Evolutionary conservation across 2,329 filamentous ascomycete genomes (phyloP).

Genomic region (Colletotrichum brevisporum): DNA sequence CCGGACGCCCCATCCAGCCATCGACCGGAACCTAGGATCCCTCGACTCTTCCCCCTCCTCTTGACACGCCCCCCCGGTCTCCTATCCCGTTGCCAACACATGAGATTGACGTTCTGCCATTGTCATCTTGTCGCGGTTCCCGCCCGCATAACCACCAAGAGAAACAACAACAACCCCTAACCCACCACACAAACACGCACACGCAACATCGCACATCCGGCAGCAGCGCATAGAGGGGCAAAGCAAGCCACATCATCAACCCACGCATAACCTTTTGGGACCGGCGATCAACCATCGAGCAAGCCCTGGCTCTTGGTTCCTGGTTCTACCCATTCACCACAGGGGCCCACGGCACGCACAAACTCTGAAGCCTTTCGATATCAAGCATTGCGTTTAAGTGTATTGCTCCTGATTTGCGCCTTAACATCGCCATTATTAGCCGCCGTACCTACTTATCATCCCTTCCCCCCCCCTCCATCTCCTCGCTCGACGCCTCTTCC

Average conservation of each 20-base stretch:
- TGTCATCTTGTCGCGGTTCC: constrained; percentile 27
- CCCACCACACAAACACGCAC: constrained; percentile 21
- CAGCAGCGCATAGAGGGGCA: constrained; percentile 16
- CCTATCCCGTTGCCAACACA: constrained; percentile 29
- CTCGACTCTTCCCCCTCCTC: background rate
- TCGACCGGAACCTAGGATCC: constrained; percentile 18
- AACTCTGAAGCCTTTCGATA: no score
- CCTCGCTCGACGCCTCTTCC: background rate
- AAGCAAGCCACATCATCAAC: constrained; percentile 31
- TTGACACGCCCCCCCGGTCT: background rate
- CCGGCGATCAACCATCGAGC: constrained; percentile 24
- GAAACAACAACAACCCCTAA: constrained; percentile 16
- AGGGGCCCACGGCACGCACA: no score
- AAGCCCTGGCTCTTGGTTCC: background rate
- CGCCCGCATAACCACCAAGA: constrained; percentile 23
- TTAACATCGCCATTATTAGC: background rate
- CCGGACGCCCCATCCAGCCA: constrained; percentile 26
- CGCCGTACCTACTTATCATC: constrained; percentile 26
- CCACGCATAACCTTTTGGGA: constrained; percentile 21
- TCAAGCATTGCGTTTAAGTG: no score
- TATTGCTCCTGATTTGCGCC: no score
- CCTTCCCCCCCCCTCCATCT: background rate
- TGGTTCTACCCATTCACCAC: background rate
- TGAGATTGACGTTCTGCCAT: constrained; percentile 9
- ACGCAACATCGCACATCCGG: constrained; percentile 26